Base-by-base conservation (phyloP, 164 flowering plant species). In the Macadamia tetraphylla region DNA sequence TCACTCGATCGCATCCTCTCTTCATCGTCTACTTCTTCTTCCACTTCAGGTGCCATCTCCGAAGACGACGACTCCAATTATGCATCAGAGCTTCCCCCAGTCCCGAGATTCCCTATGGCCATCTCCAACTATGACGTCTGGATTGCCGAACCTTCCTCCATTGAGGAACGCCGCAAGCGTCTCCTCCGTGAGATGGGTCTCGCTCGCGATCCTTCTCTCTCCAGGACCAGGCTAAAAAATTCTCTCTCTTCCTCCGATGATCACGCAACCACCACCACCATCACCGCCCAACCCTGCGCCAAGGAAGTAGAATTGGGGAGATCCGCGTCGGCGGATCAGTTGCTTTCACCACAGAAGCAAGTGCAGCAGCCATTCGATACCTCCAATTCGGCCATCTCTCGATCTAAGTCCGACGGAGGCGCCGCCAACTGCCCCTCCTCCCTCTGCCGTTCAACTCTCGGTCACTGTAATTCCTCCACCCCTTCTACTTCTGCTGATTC, bases 1-100 rank as follows among this genome's bases (percentile, higher is more conserved):
- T 90, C 98, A 1, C 83, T 90, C 42, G 99, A 94, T 74, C 96
- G 99, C 61, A 66, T 94, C 51, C 83, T 81, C 60, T 88, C 93
- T 2, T 85, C 94, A 3, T 80, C 91, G 2, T 75, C 82, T 13
- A 76, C 87, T 63, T 85, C 88, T 7, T 82, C 85, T 44, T 76
- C 84, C 31, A 69, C 81, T 18, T 79, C 88, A 31, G 73, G 82
- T 29, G 76, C 85, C 65, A 64, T 73, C 63, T 77, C 82, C 52
- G 87, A 83, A 15, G 82, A 82, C 42, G 88, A 80, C 14, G 61
- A 65, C 68, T 56, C 51, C 46, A 67, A 30, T 63, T 62, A 55
- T 65, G 71, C 43, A 9, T 23, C 44, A 14, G 63, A 51, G 29
- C 66, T 57, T 69, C 73, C 56, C 10, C 69, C 69, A 0, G 46